Base-by-base conservation (phyloP, 1,284 basidiomycete species). In the Pyrrhoderma lamaoense region DNA sequence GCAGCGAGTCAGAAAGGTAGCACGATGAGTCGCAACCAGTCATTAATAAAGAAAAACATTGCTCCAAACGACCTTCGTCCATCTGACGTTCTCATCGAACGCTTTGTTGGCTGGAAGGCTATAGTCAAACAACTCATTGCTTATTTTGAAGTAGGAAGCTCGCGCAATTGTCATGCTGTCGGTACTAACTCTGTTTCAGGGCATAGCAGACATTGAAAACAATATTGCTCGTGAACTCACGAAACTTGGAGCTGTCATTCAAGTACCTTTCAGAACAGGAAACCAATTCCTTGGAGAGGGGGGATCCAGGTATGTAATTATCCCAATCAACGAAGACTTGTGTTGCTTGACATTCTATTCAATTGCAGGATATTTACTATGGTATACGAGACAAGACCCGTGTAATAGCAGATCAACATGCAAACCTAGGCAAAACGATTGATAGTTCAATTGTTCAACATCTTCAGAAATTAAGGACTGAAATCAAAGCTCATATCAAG, bases 401-500 rank as follows among this genome's bases (percentile, higher is more conserved):
- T 55, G 72, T 80, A 53, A 93, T 98, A 59, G 93, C 95, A 8
- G 95, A 99, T 71, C 90, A 96, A 57, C 94, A 98, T 65, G 92
- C 94, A 21, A 96, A 95, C 64, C 80, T 99, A 4, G 94, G 94
- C 2, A 85, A 93, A 56, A 98, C 95, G 2, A 89, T 99, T 63
- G 94, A 99, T 62, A 90, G 89, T 42, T 96, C 93, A 13, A 98
- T 99, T 61, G 95, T 99, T 1, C 93, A 98, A 70, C 96, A 98
- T 67, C 78, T 99, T 34, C 89, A 96, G 69, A 98, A 98, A 71
- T 78, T 99, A 23, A 76, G 89, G 42, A 75, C 82, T 11, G 95
- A 99, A 70, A 93, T 99, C 70, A 98, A 98, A 72, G 94, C 94
- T 1, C 95, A 99, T 71, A 88, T 95, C 66, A 94, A 92, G 76